Conservation (phyloP, 805 yeast species). For the Saccharomycopsis oosterbeekiorum region DNA sequence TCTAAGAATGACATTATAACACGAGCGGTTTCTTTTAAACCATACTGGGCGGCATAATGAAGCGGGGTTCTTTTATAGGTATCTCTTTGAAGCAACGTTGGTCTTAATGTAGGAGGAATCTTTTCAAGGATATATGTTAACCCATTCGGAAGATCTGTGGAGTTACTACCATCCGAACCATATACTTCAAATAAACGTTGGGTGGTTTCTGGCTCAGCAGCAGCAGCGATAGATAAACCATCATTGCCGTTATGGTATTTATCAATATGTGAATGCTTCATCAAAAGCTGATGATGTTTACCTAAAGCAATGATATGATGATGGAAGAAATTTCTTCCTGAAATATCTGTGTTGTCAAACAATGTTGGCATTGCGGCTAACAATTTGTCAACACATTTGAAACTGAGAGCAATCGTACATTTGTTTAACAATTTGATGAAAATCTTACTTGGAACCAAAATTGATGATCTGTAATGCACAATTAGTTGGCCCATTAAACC, state of each 20-base stretch:
- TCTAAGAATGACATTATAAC: conserved; percentile 46
- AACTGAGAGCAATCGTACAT: conserved; percentile 48
- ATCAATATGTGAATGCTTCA: conserved; percentile 17
- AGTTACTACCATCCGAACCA: conserved; percentile 54
- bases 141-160: conserved; percentile 50
- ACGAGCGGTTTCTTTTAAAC: conserved; percentile 53
- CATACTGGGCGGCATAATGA: conserved; percentile 85
- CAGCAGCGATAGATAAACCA: conserved; percentile 27
- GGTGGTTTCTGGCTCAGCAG: conserved; percentile 43
- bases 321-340: conserved; percentile 78
- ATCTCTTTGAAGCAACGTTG: conserved; percentile 56
- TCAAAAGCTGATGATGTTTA: conserved; percentile 31
- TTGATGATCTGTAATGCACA: conserved; percentile 34
- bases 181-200: conserved; percentile 41
- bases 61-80: conserved; percentile 74
- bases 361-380: conserved; percentile 42
- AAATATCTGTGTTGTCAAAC: conserved; percentile 61
- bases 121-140: conserved; percentile 48
- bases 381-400: conserved; percentile 47
- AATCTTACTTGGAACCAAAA: conserved; percentile 43
- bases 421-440: conserved; percentile 55
- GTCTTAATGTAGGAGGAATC: conserved; percentile 44
- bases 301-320: conserved; percentile 74
- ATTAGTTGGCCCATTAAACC: conserved; percentile 36
- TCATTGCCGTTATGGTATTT: conserved; percentile 1